These are phyloP conservation scores for Erigeron philadelphicus DNA, from an alignment of 140 eudicot genomes.

Conservation along the genomic window DNA sequence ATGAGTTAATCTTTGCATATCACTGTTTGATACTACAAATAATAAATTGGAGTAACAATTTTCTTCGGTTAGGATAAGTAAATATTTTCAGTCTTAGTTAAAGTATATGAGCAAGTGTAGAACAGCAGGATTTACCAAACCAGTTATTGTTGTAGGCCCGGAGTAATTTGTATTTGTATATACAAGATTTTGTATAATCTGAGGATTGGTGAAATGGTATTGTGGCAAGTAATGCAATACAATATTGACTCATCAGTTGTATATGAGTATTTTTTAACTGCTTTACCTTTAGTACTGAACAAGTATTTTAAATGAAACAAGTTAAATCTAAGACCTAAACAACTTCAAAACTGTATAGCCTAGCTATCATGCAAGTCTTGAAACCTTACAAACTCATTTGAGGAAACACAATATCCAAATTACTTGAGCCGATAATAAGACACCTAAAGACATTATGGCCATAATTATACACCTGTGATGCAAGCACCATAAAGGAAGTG, in stretches of 20 bases:
- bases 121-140: neutral
- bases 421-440: neutral
- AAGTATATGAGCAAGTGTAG: neutral
- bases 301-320: neutral
- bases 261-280: neutral
- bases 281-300: neutral
- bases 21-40: too few relatives aligned
- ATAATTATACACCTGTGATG: neutral
- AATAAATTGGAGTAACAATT: too few relatives aligned
- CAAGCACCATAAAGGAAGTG: neutral
- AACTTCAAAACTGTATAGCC: neutral
- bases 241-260: neutral
- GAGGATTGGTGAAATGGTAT: neutral
- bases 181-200: neutral
- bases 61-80: too few relatives aligned
- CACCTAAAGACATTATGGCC: neutral
- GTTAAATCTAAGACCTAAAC: neutral
- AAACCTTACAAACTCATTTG: neutral
- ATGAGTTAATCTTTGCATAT: too few relatives aligned
- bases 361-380: constrained; percentile 5
- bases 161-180: neutral
- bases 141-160: neutral
- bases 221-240: neutral
- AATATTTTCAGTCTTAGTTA: too few relatives aligned
- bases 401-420: neutral